phyloP scores from a whole-genome alignment of 345 rosid species.

The Salix brachista region DNA sequence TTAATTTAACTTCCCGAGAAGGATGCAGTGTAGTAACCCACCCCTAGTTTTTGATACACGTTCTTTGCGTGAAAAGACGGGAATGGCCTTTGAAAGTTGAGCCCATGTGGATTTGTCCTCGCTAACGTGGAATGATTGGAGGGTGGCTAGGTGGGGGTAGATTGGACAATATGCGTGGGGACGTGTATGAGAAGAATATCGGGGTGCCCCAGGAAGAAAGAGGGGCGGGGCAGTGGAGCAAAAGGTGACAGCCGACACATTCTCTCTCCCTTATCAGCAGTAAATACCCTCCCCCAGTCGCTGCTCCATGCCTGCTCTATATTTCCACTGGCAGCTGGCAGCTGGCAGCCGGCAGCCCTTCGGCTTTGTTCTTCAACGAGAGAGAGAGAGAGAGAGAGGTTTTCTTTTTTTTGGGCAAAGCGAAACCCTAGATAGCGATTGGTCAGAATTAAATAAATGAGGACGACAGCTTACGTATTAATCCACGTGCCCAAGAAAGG shows the following conservation, averaged over 20 bases:
- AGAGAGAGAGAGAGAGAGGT: too few species aligned
- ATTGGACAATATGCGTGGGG: background rate
- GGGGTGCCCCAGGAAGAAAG: background rate
- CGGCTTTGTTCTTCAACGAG: too few species aligned
- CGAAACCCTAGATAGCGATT: too few species aligned
- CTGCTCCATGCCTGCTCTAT: background rate
- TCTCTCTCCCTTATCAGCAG: background rate
- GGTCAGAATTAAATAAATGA: too few species aligned
- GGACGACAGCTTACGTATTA: too few species aligned
- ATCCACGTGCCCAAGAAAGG: too few species aligned
- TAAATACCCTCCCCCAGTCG: too few species aligned
- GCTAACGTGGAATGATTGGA: too few species aligned
- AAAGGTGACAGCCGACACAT: conserved; percentile 2
- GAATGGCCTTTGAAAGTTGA: background rate
- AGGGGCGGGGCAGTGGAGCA: too few species aligned
- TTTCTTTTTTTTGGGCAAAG: too few species aligned
- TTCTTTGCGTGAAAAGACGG: conserved; percentile 6
- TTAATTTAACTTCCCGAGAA: too few species aligned
- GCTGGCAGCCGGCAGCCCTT: background rate
- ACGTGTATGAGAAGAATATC: background rate
- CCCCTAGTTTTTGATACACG: background rate
- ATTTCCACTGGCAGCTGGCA: conserved; percentile 2
- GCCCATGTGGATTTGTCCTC: background rate
- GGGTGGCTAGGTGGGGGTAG: background rate
- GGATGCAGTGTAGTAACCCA: background rate